Conservation (phyloP, 148 eudicot genomes). For the Rhododendron ferrugineum region DNA sequence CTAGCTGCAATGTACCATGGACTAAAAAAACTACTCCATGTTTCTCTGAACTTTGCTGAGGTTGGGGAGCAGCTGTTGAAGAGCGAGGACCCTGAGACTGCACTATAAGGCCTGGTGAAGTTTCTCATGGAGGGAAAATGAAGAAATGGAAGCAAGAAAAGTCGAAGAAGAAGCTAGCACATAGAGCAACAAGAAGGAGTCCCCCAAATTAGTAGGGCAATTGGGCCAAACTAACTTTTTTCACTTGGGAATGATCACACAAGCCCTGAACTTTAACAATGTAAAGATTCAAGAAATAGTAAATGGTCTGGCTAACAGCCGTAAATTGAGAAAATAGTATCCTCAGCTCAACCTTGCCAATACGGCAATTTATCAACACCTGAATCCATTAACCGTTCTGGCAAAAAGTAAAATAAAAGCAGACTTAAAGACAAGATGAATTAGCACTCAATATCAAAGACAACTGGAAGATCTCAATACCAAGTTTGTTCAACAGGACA, state of each 20-base stretch:
- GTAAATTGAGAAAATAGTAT: neutral
- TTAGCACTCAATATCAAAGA: neutral
- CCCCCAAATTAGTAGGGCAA: too few species aligned
- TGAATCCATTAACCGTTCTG: neutral
- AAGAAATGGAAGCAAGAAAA: too few species aligned
- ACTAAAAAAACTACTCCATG: too few species aligned
- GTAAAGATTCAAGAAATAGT: neutral
- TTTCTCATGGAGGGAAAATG: neutral
- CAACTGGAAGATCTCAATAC: neutral
- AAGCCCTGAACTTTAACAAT: neutral
- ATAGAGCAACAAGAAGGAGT: too few species aligned
- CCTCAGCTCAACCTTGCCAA: neutral
- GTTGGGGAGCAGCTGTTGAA: neutral
- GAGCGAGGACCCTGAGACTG: neutral
- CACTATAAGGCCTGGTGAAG: neutral
- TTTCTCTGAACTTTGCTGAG: too few species aligned
- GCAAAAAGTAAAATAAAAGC: neutral
- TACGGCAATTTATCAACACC: neutral
- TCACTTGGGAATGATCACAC: neutral
- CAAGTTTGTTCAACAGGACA: conserved; percentile 1
- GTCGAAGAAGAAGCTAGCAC: too few species aligned
- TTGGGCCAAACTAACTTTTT: neutral
- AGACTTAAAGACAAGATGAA: neutral
- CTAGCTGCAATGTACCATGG: neutral
- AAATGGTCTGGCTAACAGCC: neutral